Base-by-base conservation (phyloP, 2,329 filamentous ascomycete species). In the Pestalotiopsis sp. region DNA sequence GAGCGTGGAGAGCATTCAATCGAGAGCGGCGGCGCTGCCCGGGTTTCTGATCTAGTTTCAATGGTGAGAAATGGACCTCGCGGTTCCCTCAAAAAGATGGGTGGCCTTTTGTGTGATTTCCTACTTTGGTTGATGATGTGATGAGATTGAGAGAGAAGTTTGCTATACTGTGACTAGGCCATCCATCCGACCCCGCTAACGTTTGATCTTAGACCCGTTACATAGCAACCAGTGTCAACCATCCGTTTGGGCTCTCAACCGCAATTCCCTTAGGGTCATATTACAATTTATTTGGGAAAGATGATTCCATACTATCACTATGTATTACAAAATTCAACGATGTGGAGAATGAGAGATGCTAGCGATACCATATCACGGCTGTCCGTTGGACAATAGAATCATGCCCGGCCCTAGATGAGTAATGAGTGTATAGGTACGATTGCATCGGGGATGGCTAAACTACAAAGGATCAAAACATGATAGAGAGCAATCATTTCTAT, bases 1-100 rank as follows among this genome's bases (percentile, higher is more conserved):
- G 31, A 76, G 45, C 9, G 73, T 73, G 1, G 76, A 72, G 52
- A 75, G 71, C 75, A 76, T 76, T 17, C 27, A 59, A 27, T n/a
- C 45, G n/a, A 52, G 41, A 23, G 25, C 25, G 31, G 31, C 6
- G 31, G 31, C 31, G 31, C 31, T 36, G 31, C 31, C 31, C 6
- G 9, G 31, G 31, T 36, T 36, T 9, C 31, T 36, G 31, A 27
- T 36, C 57, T 4, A 36, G 14, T 11, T 25, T n/a, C 2, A 23
- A n/a, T 59, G 9, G 3, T 3, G 2, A n/a, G 57, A 36, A n/a
- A 52, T 17, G 6, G 17, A 20, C 17, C 45, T 52, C 17, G 17
- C 3, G 17, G 14, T 52, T 52, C n/a, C 23, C 45, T 52, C 17
- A 9, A 52, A 52, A 52, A 9, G 5, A 1, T 3, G 20, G 11